Percentiles rank a stretch among this genome's conserved stretches.
These are phyloP conservation scores for Coprinopsis marcescibilis DNA, from an alignment of 768 basidiomycete genomes.

Conservation along the genomic window DNA sequence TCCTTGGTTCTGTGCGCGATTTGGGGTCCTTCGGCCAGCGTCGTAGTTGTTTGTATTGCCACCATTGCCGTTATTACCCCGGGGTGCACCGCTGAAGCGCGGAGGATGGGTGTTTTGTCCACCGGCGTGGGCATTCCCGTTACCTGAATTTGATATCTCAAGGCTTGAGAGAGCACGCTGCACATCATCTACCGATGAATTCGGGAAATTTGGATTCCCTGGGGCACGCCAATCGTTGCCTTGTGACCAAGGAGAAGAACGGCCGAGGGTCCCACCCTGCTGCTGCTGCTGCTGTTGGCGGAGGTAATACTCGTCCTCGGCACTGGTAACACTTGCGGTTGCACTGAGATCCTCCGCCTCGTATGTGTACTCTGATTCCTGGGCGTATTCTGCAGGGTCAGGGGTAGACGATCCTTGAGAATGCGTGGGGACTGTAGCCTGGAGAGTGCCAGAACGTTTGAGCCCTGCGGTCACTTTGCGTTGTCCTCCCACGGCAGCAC, in stretches of 20 bases:
- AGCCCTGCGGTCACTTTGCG: constrained; percentile 49
- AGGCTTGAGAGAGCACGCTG: constrained; percentile 66
- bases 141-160: constrained; percentile 43
- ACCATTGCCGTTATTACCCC: constrained; percentile 30
- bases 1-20: constrained; percentile 4
- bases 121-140: constrained; percentile 19
- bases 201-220: constrained; percentile 25
- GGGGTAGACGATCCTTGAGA: constrained; percentile 35
- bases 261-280: constrained; percentile 53
- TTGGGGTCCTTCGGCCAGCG: constrained; percentile 60
- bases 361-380: constrained; percentile 46
- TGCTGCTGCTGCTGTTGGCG: constrained; percentile 46
- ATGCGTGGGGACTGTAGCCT: constrained; percentile 41
- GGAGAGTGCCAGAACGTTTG: constrained; percentile 73
- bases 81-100: constrained; percentile 43
- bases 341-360: constrained; percentile 35
- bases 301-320: constrained; percentile 38
- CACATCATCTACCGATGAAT: constrained; percentile 62
- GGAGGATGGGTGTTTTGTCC: constrained; percentile 46
- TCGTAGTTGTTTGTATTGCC: constrained; percentile 42
- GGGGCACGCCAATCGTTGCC: constrained; percentile 54
- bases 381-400: constrained; percentile 33
- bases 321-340: not conserved
- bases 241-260: constrained; percentile 62
- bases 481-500: constrained; percentile 47